Percentiles rank a stretch among this genome's conserved stretches.
phyloP scores from a whole-genome alignment of 2,329 filamentous ascomycete genomes.

The Escovopsis sp. region DNA sequence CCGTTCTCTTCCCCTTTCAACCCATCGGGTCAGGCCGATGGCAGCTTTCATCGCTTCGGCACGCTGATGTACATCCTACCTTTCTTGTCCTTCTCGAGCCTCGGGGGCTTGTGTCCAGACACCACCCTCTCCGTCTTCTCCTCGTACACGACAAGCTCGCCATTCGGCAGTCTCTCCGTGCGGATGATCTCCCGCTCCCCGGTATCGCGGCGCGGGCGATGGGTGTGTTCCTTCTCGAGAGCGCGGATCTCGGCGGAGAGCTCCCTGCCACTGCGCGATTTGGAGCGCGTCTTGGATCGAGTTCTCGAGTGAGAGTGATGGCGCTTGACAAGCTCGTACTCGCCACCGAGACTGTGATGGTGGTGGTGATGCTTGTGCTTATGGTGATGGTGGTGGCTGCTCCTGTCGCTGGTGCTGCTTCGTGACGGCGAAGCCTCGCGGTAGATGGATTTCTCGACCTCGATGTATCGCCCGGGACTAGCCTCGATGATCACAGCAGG shows the following conservation, averaged over 20 bases:
- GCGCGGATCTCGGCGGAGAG: slow-evolving; percentile 59
- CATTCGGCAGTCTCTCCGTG: slow-evolving; percentile 43
- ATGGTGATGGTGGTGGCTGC: slow-evolving; percentile 15
- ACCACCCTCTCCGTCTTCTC: slow-evolving; percentile 42
- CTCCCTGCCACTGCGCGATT: slow-evolving; percentile 40
- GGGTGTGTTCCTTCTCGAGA: slow-evolving; percentile 40
- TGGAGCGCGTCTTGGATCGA: slow-evolving; percentile 19
- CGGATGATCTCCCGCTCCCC: slow-evolving; percentile 38
- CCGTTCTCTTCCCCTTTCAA: slow-evolving; percentile 7
- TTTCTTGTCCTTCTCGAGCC: slow-evolving; percentile 83
- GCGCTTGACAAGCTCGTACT: slow-evolving; percentile 20
- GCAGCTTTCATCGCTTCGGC: slow-evolving; percentile 48
- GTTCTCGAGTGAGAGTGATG: slow-evolving; percentile 5
- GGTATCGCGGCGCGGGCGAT: slow-evolving; percentile 20
- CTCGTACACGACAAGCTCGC: slow-evolving; percentile 49
- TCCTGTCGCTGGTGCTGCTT: slow-evolving; percentile 18
- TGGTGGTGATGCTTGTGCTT: slow-evolving; percentile 4
- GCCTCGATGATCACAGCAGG: slow-evolving; percentile 17
- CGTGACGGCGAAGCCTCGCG: slow-evolving; percentile 36
- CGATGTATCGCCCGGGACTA: slow-evolving; percentile 21
- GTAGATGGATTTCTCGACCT: slow-evolving; percentile 31
- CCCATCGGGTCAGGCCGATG: slow-evolving; percentile 17
- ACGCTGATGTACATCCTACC: slow-evolving; percentile 86
- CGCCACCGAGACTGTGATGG: slow-evolving; percentile 8
- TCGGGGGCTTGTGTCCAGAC: slow-evolving; percentile 41